Conservation (phyloP, 202 grass and related monocot species). For the Hordeum pubiflorum region DNA sequence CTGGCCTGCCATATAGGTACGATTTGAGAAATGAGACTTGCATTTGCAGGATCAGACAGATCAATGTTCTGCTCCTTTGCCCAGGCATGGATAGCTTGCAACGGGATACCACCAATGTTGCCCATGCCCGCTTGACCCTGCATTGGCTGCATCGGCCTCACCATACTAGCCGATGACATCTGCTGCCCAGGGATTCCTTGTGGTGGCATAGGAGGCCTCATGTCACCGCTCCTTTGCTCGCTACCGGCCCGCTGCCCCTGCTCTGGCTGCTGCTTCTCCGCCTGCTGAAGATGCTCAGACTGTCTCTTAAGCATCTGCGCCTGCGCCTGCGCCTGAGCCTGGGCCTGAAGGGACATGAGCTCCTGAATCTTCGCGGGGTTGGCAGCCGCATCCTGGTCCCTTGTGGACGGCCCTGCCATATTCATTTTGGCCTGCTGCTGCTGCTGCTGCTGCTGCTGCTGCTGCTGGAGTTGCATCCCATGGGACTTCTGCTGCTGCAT, state of each 20-base stretch:
- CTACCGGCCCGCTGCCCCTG: conserved; percentile 24
- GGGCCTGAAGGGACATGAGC: conserved; percentile 55
- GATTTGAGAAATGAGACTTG: conserved; percentile 72
- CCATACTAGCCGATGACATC: conserved; percentile 36
- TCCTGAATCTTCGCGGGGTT: conserved; percentile 80
- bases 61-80: conserved; percentile 84
- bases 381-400: conserved; percentile 46
- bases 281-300: conserved; percentile 41
- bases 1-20: conserved; percentile 58
- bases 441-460: conserved; percentile 14
- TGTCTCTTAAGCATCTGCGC: conserved; percentile 43
- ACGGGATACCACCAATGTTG: conserved; percentile 34
- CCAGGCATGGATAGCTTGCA: conserved; percentile 84
- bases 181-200: conserved; percentile 38
- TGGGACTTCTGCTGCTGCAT: conserved; percentile 78
- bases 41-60: conserved; percentile 75
- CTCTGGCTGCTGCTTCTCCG: conserved; percentile 52
- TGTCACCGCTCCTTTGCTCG: conserved; percentile 64
- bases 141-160: conserved; percentile 41
- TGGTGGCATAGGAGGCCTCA: conserved; percentile 53
- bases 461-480: conserved; percentile 42
- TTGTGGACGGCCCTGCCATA: conserved; percentile 38
- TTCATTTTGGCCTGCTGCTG: conserved; percentile 61
- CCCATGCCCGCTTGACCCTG: conserved; percentile 32
- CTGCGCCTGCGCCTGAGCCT: conserved; percentile 34